Conservation (phyloP, 164 flowering plant genomes). For the Vitis labrusca region DNA sequence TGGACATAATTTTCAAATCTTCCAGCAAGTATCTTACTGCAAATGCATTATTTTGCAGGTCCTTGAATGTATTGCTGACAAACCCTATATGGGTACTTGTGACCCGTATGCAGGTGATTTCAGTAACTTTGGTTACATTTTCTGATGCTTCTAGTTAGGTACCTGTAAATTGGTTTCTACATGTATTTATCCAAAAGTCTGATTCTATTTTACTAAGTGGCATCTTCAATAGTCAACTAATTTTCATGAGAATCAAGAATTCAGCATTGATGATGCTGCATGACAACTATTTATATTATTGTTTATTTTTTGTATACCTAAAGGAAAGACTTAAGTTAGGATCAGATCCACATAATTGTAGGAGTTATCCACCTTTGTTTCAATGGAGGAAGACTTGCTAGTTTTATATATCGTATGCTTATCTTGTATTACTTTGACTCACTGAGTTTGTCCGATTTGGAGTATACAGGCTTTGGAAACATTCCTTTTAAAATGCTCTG, state of each 20-base stretch:
- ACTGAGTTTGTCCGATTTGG: background rate
- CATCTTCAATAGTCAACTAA: background rate
- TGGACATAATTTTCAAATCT: background rate
- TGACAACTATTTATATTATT: background rate
- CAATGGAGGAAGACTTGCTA: background rate
- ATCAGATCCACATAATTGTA: background rate
- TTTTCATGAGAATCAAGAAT: background rate
- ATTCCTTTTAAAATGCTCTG: background rate
- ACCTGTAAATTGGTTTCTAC: background rate
- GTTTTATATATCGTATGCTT: background rate
- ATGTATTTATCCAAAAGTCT: background rate
- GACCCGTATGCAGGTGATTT: slow-evolving; percentile 83
- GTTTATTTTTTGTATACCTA: background rate
- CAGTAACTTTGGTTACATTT: background rate
- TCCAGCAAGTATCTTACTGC: background rate
- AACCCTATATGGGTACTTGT: slow-evolving; percentile 89
- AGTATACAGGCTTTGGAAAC: background rate
- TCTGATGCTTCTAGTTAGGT: background rate
- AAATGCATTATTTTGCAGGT: slow-evolving; percentile 38
- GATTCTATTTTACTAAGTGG: background rate
- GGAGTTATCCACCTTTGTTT: background rate
- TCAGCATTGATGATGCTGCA: background rate
- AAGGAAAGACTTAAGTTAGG: background rate
- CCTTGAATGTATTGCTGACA: slow-evolving; percentile 72
- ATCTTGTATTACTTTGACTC: background rate